These are phyloP conservation scores for Rhizophagus clarus DNA, from an alignment of 192 early-diverging fungal species.

Conservation along the genomic window DNA sequence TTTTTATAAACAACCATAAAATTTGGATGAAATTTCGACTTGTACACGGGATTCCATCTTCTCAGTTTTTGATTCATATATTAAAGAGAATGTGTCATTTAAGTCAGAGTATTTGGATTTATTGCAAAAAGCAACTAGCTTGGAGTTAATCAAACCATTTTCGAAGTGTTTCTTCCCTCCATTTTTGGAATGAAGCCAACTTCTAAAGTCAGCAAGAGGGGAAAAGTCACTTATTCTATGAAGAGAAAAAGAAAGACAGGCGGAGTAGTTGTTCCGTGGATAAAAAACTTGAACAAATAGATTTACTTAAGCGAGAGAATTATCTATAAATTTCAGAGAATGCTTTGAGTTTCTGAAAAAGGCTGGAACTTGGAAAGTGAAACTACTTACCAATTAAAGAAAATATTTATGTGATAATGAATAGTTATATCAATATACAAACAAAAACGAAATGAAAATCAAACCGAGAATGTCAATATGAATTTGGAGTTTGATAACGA, in stretches of 20 bases:
- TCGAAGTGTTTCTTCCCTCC: background rate
- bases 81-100: background rate
- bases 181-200: background rate
- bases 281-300: background rate
- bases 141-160: background rate
- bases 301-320: background rate
- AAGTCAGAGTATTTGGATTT: background rate
- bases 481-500: too few relatives aligned
- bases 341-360: too few relatives aligned
- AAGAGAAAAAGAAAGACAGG: background rate
- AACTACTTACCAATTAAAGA: too few relatives aligned
- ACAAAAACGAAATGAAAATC: too few relatives aligned
- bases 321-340: too few relatives aligned
- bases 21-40: too few relatives aligned
- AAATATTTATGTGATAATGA: too few relatives aligned
- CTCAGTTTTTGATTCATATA: background rate
- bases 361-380: background rate
- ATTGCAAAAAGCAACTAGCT: background rate
- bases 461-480: too few relatives aligned
- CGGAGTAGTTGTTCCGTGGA: background rate
- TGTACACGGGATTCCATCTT: background rate
- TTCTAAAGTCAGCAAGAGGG: too few relatives aligned
- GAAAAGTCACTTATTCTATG: background rate
- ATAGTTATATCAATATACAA: too few relatives aligned
- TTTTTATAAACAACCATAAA: background rate